Conservation (phyloP, 2,329 filamentous ascomycete species). For the Fonsecaea erecta region DNA sequence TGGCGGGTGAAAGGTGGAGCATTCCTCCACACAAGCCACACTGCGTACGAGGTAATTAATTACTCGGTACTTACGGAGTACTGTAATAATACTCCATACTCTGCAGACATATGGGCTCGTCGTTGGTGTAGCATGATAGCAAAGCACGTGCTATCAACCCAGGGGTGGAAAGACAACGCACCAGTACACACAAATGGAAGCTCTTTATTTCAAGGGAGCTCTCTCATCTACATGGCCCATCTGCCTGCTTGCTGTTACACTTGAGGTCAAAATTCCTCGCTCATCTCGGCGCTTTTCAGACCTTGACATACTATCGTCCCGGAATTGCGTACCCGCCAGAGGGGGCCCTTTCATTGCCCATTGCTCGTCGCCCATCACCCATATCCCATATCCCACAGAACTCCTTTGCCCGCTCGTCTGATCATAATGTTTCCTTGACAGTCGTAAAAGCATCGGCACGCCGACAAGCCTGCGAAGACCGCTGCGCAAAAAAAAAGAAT, state of each 20-base stretch:
- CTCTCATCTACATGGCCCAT: constrained; percentile 22
- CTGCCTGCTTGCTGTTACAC: constrained; percentile 26
- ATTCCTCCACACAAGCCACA: constrained; percentile 1
- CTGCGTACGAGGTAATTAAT: neutral
- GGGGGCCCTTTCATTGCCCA: constrained; percentile 4
- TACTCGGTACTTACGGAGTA: neutral
- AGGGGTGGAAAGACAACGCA: neutral
- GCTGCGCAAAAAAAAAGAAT: constrained; percentile 9
- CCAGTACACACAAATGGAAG: constrained; percentile 2
- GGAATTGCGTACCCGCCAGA: constrained; percentile 22
- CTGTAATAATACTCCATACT: no score
- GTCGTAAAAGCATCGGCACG: constrained; percentile 20
- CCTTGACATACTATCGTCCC: constrained; percentile 25
- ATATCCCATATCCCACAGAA: constrained; percentile 12
- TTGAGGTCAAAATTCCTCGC: constrained; percentile 16
- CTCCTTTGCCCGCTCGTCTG: constrained; percentile 22
- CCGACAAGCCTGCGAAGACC: constrained; percentile 5
- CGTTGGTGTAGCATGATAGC: no score
- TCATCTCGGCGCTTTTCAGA: constrained; percentile 21
- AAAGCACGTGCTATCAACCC: no score
- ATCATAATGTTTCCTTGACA: constrained; percentile 22
- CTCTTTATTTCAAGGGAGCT: constrained; percentile 18
- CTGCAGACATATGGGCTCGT: no score
- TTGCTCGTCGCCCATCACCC: neutral
- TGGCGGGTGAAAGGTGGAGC: constrained; percentile 5